Base-by-base conservation (phyloP, 371 early-diverging fungal genomes). In the Rhizopus stolonifer region DNA sequence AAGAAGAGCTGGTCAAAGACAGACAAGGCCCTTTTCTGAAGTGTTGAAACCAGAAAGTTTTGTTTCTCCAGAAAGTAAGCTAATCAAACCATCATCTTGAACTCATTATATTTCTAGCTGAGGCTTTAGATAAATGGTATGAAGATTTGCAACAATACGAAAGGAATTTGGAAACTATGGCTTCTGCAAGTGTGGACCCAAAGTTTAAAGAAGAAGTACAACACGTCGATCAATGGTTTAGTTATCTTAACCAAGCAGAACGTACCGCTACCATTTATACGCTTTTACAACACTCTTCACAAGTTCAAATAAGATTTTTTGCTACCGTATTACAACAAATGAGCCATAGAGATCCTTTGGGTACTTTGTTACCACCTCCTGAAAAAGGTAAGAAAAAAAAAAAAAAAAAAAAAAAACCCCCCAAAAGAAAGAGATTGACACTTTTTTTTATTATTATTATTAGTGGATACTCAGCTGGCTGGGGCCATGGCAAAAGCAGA, bases 191-290 rank as follows among this genome's bases (percentile, higher is more conserved):
- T 63, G 72, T 95, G 52, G 95, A 95, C 70, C 89, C 88, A 29
- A 83, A 84, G 55, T 94, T 93, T 46, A 70, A 69, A 45, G 70
- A 73, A 34, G 98, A 97, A 66, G 80, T 95, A 40, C 82, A 84
- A 23, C 92, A 93, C 39, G 92, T 97, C 25, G 94, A 96, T 67
- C 89, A 94, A 56, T 97, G 98, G 98, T 95, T 96, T 75, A 75
- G 81, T 4, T 92, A 89, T 26, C 73, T 95, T 42, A 83, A 89
- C 2, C 94, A 94, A 56, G 86, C 93, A 19, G 98, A 97, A 71
- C 79, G 94, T 22, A 96, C 95, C 2, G 87, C 95, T 19, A 88
- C 93, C 22, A 79, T 97, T 42, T 95, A 94, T 66, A 84, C 88
- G 22, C 75, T 97, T 32, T 71, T 95, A 47, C 94, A 94, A 63